Evolutionary conservation across 768 basidiomycete species (phyloP), one percentile per base, ranked within the genome.

Genomic region (Hemileccinum impolitum): DNA sequence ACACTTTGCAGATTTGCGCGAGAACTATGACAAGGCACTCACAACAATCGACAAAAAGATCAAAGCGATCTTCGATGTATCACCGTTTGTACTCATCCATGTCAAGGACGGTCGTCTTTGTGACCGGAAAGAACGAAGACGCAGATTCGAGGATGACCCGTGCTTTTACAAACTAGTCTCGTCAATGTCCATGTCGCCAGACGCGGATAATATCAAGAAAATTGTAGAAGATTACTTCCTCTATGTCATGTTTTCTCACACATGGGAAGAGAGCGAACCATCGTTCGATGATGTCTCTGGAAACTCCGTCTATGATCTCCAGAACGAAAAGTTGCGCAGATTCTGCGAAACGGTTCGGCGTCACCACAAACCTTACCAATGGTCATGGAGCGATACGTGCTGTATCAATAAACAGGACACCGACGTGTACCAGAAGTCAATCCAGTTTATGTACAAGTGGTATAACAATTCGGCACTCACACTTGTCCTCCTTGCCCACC

Each of bases 191-290:
- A 32, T 19, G 36, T 19, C 9, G n/a, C 51, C 14, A 14, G 26
- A 48, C 31, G 13, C 15, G 17, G 11, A 17, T 1, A 37, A 11
- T n/a, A 51, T 56, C 36, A 28, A 47, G 15, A n/a, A 21, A 11
- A 46, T 35, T 10, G 46, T 55, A 8, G 23, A 26, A 8, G 2
- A 5, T 3, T 58, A 50, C 26, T 57, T 57, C 37, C 21, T 3
- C 15, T 58, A 53, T n/a, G 43, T 57, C 39, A 58, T 57, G 56
- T 49, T 58, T 28, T 58, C 56, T 17, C 56, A 58, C 6, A 53
- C 46, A 6, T 58, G 56, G 56, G 51, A 47, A n/a, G 50, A 15
- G 6, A 15, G 31, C 0, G 56, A 58, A 37, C 54, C 56, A 7
- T 34, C 51, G 1, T 57, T 47, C 26, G 14, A 52, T 4, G 45